Evolutionary conservation across 1,284 basidiomycete genomes (phyloP).

Genomic region (Ganoderma multipileum): DNA sequence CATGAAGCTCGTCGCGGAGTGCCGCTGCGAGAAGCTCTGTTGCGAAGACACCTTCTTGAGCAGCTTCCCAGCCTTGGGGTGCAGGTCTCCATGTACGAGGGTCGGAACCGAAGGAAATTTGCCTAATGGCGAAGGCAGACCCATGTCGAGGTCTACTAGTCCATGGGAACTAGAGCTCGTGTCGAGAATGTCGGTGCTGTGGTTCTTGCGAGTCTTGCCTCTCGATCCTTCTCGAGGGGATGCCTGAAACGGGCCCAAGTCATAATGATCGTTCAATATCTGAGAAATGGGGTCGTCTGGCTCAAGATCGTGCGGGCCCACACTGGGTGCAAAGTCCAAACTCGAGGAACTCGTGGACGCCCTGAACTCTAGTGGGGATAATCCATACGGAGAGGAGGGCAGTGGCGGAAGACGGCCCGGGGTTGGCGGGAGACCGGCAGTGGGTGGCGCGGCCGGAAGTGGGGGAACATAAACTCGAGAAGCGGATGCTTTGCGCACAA

Average conservation of each 20-base stretch:
- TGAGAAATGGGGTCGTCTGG: conserved; percentile 31
- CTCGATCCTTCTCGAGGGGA: conserved; percentile 17
- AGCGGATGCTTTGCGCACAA: conserved; percentile 40
- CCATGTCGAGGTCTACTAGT: conserved; percentile 4
- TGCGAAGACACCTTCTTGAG: conserved; percentile 67
- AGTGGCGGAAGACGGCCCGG: conserved; percentile 31
- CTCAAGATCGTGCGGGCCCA: conserved; percentile 29
- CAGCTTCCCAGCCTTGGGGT: conserved; percentile 42
- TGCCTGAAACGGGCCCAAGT: conserved; percentile 25
- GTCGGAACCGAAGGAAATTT: conserved; percentile 31
- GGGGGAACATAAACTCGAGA: conserved; percentile 33
- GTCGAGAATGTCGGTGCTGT: conserved; percentile 20
- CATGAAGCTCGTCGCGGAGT: conserved; percentile 32
- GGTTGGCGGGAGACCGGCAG: conserved; percentile 33
- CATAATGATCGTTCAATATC: conserved; percentile 30
- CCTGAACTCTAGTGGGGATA: conserved; percentile 39
- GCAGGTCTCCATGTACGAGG: conserved; percentile 21
- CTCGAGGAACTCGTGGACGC: conserved; percentile 48
- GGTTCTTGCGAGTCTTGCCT: conserved; percentile 23
- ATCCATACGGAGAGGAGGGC: conserved; percentile 32
- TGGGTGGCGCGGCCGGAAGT: conserved; percentile 35
- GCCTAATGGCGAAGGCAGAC: conserved; percentile 27
- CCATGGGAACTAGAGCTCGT: conserved; percentile 18
- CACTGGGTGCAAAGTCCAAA: conserved; percentile 38
- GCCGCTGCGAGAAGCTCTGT: conserved; percentile 52